Base-by-base conservation (phyloP, 306 rosid species). In the Quercus aquifolioides region DNA sequence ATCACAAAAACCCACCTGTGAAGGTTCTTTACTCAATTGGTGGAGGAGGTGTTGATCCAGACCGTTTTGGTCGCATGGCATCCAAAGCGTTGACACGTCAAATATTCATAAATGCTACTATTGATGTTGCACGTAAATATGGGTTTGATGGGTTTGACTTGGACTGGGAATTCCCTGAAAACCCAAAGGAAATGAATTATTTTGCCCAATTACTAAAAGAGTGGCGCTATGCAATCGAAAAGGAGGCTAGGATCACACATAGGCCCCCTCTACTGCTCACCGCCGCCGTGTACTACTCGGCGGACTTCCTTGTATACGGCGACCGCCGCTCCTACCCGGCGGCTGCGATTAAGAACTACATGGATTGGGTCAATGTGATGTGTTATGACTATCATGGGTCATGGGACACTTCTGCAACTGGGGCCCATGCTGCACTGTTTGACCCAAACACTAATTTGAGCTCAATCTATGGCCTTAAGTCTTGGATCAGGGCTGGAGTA, bases 351-450 rank as follows among this genome's bases (percentile, higher is more conserved):
- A 78, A 82, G 20, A 46, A 70, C 1, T 87, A 84, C 62, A 15
- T 91, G 71, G 97, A 94, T 35, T 91, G 91, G 90, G 51, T 90
- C 79, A 94, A 90, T 31, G 89, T 78, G 1, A 91, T 91, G 98
- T 85, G 81, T 6, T 90, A 80, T 14, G 93, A 91, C 3, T 84
- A 84, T 76, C 86, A 80, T 4, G 95, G 95, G 70, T 33, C 94
- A 2, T 87, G 91, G 93, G 41, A 33, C 4, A 75, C 76, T 12
- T 28, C 76, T 1, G 26, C 5, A 0, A 89, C 89, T 0, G 92
- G 89, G 51, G 85, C 90, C 15, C 72, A 74, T 30, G 67, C 94
- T 0, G 85, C 90, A 11, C 46, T 88, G 21, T 89, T 84, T 0
- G 80, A 90, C 86, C 90, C 98, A 25, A 75, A 25, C 3, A 77